phyloP scores from a whole-genome alignment of 1,284 basidiomycete genomes.

The Pseudozyma flocculosa region DNA sequence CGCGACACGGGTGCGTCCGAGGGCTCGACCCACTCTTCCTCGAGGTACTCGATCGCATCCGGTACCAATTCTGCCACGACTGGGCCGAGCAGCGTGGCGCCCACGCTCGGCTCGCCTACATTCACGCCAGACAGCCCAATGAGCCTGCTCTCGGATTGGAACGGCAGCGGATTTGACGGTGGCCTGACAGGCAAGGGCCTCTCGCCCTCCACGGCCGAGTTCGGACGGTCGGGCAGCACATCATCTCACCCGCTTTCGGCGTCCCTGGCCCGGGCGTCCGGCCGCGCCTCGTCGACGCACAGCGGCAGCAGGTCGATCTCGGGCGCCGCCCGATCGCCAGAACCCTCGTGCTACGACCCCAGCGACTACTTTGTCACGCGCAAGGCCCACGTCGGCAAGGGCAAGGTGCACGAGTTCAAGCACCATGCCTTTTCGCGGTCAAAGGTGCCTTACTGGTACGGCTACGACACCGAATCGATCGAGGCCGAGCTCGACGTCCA shows the following conservation, averaged over 20 bases:
- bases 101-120: neutral
- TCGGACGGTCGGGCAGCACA: slow-evolving; percentile 3
- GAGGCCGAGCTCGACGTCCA: slow-evolving; percentile 28
- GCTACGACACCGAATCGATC: slow-evolving; percentile 26
- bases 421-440: slow-evolving; percentile 30
- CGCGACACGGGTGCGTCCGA: neutral
- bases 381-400: slow-evolving; percentile 13
- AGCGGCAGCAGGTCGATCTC: neutral
- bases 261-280: neutral
- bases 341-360: slow-evolving; percentile 24
- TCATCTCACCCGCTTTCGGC: slow-evolving; percentile 4
- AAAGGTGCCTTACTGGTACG: slow-evolving; percentile 36
- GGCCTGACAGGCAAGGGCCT: neutral
- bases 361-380: slow-evolving; percentile 24
- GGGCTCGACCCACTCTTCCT: neutral
- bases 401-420: slow-evolving; percentile 25
- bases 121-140: neutral
- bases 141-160: neutral
- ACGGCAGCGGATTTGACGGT: neutral
- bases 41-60: neutral
- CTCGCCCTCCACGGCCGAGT: slow-evolving; percentile 1
- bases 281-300: neutral
- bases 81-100: neutral
- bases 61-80: neutral
- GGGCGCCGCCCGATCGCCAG: neutral